Percentiles rank a stretch among this genome's conserved stretches.
phyloP scores from a whole-genome alignment of 2,329 filamentous ascomycete genomes.

The Aotearoamyces nothofagi region DNA sequence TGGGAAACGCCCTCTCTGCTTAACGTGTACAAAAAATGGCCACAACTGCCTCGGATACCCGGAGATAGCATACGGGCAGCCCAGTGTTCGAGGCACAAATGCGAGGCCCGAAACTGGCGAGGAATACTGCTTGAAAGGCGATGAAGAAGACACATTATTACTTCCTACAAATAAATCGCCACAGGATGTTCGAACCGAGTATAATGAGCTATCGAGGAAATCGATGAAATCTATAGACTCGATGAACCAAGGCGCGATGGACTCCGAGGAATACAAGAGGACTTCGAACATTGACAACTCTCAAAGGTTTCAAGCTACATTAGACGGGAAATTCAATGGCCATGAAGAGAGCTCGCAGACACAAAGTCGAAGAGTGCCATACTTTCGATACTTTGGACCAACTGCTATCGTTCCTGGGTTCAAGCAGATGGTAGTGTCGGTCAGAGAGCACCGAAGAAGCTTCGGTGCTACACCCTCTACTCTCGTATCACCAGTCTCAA shows the following conservation, averaged over 20 bases:
- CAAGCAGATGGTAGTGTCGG: slow-evolving; percentile 79
- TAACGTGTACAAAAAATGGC: slow-evolving; percentile 57
- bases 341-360: too few relatives aligned
- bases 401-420: slow-evolving; percentile 85
- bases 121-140: slow-evolving; percentile 5
- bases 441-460: slow-evolving; percentile 49
- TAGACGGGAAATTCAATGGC: slow-evolving; percentile 3
- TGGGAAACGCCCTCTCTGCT: slow-evolving; percentile 56
- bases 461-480: slow-evolving; percentile 20
- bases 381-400: slow-evolving; percentile 81
- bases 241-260: slow-evolving; percentile 7
- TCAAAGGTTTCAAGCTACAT: too few relatives aligned
- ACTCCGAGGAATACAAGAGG: slow-evolving; percentile 13
- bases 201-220: too few relatives aligned
- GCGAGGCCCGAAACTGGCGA: background rate
- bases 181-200: too few relatives aligned
- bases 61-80: slow-evolving; percentile 14
- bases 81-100: background rate
- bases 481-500: slow-evolving; percentile 15
- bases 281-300: too few relatives aligned
- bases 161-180: too few relatives aligned
- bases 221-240: too few relatives aligned
- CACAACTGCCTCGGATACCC: slow-evolving; percentile 55
- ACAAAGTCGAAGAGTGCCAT: slow-evolving; percentile 60
- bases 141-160: slow-evolving; percentile 9